A percentile compares a stretch with the other conserved stretches of the same genome.
phyloP scores from a whole-genome alignment of 352 stramenopile species.

The Phytophthora meadii region DNA sequence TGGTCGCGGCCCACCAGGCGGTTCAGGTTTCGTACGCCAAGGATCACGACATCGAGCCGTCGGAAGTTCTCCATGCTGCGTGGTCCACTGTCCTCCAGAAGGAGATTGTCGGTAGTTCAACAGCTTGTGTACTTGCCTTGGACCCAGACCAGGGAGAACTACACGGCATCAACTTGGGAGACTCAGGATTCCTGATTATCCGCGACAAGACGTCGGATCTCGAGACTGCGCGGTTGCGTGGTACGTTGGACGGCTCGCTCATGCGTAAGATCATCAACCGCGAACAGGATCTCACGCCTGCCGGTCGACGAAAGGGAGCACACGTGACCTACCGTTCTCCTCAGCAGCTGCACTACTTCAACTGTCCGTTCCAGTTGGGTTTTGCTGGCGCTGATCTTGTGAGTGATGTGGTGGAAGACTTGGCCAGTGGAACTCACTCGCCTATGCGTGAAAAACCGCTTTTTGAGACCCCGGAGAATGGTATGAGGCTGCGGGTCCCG shows the following conservation, averaged over 20 bases:
- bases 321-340: constrained; percentile 94
- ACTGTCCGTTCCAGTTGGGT: constrained; percentile 95
- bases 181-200: constrained; percentile 91
- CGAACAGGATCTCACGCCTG: constrained; percentile 69
- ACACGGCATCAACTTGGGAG: constrained; percentile 95
- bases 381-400: constrained; percentile 60
- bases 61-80: constrained; percentile 71
- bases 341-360: constrained; percentile 97
- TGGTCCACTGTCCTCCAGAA: constrained; percentile 87
- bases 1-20: constrained; percentile 76
- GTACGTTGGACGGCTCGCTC: constrained; percentile 78
- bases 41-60: constrained; percentile 64
- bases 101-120: constrained; percentile 94
- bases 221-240: constrained; percentile 66
- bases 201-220: constrained; percentile 78
- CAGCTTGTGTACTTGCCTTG: constrained; percentile 92
- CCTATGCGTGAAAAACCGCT: constrained; percentile 77
- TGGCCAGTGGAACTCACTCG: constrained; percentile 48
- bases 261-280: constrained; percentile 75
- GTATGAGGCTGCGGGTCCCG: constrained; percentile 92
- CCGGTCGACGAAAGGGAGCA: constrained; percentile 74
- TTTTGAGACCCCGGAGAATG: constrained; percentile 93
- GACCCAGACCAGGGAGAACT: constrained; percentile 93
- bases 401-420: constrained; percentile 58
- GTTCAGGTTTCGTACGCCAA: constrained; percentile 67